phyloP scores from a whole-genome alignment of 345 rosid species.

The Chamaenerion angustifolium region DNA sequence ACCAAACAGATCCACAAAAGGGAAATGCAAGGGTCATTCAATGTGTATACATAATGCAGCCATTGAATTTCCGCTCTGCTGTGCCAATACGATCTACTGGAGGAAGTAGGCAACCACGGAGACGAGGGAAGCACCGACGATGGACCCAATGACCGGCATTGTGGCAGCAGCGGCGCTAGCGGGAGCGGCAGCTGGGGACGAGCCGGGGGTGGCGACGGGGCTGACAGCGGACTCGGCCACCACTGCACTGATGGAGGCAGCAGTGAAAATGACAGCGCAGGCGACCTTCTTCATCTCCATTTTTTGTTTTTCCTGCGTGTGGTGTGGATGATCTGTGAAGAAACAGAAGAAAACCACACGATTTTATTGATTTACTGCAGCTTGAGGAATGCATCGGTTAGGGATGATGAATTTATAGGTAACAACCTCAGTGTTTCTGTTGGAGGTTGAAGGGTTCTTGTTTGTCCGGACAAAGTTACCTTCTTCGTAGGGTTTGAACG shows the following conservation, averaged over 20 bases:
- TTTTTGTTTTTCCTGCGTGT: too few species aligned
- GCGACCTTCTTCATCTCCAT: conserved; percentile 35
- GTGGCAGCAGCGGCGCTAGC: conserved; percentile 12
- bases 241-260: conserved; percentile 24
- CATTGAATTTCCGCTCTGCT: too few species aligned
- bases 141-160: conserved; percentile 18
- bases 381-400: not conserved
- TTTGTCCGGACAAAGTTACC: too few species aligned
- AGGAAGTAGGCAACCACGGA: conserved; percentile 18
- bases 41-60: too few species aligned
- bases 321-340: too few species aligned
- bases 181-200: not conserved
- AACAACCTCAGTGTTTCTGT: too few species aligned
- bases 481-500: too few species aligned
- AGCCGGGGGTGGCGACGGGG: conserved; percentile 13
- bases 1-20: too few species aligned
- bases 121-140: conserved; percentile 24
- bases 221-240: conserved; percentile 12
- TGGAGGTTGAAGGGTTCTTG: too few species aligned
- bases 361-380: not conserved
- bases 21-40: too few species aligned
- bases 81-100: conserved; percentile 1
- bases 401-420: not conserved
- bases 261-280: conserved; percentile 18
- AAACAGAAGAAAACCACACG: conserved; percentile 4